A percentile compares a stretch with the other conserved stretches of the same genome.
These are phyloP conservation scores for Dipteronia dyeriana DNA, from an alignment of 345 rosid species.

Conservation along the genomic window DNA sequence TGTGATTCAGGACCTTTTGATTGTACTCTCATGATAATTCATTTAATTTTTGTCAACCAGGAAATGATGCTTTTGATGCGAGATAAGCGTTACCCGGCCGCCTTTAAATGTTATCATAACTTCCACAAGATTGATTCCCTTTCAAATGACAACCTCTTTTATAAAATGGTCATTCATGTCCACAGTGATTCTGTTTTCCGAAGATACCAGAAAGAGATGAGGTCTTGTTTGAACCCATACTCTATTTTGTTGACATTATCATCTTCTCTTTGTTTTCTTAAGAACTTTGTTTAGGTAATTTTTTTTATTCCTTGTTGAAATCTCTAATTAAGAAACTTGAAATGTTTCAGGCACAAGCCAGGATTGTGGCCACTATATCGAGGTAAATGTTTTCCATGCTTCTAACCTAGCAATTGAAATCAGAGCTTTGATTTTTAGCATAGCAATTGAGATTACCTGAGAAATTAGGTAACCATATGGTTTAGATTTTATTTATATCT, in stretches of 20 bases:
- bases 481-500: constrained; percentile 4
- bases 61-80: constrained; percentile 88
- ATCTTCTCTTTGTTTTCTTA: constrained; percentile 10
- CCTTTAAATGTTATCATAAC: constrained; percentile 90
- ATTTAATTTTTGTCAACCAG: constrained; percentile 36
- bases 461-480: background rate
- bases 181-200: constrained; percentile 78
- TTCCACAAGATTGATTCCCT: constrained; percentile 61
- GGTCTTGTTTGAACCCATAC: constrained; percentile 45
- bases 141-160: constrained; percentile 74
- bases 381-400: constrained; percentile 48
- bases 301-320: background rate
- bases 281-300: background rate
- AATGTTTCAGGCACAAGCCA: constrained; percentile 64
- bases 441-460: background rate
- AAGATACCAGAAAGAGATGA: constrained; percentile 95
- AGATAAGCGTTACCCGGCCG: constrained; percentile 75
- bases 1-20: background rate
- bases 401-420: background rate
- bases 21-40: background rate
- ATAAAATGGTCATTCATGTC: constrained; percentile 93
- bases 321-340: constrained; percentile 26
- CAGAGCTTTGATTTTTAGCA: background rate
- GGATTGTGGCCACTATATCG: constrained; percentile 97
- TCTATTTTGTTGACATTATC: constrained; percentile 13